Evolutionary conservation across 2,329 filamentous ascomycete genomes (phyloP).

Genomic region (Aspergillus felis): DNA sequence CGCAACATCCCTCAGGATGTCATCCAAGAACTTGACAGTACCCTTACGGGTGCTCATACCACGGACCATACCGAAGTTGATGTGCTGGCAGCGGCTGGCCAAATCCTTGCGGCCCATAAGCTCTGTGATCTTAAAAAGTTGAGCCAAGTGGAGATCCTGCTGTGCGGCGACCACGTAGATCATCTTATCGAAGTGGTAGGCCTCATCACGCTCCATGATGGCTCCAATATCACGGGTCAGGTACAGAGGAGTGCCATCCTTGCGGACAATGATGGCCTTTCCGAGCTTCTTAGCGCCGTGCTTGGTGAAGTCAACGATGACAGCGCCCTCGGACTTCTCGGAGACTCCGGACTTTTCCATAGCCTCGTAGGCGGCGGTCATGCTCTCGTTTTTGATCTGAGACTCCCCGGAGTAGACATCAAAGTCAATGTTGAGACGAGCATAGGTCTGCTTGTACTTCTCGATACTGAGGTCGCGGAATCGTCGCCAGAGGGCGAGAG

Average conservation of each 20-base stretch:
- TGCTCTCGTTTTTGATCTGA: conserved; percentile 59
- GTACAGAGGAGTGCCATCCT: conserved; percentile 65
- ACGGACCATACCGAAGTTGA: conserved; percentile 65
- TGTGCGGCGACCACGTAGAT: conserved; percentile 64
- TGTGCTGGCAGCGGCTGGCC: conserved; percentile 56
- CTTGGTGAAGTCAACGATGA: conserved; percentile 66
- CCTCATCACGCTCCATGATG: conserved; percentile 59
- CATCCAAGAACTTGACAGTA: conserved; percentile 70
- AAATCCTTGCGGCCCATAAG: conserved; percentile 60
- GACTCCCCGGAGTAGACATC: conserved; percentile 68
- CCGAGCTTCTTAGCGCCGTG: conserved; percentile 65
- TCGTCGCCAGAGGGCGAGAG: conserved; percentile 58
- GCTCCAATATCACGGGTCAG: conserved; percentile 67
- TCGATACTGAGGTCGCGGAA: conserved; percentile 63
- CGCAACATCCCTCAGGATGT: conserved; percentile 72
- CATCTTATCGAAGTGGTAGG: conserved; percentile 64
- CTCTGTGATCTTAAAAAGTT: conserved; percentile 63
- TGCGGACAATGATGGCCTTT: conserved; percentile 62
- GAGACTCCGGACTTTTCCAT: conserved; percentile 59
- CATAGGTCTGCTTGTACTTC: conserved; percentile 62
- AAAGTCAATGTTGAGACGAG: conserved; percentile 61
- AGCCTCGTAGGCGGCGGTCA: conserved; percentile 56
- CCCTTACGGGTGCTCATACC: conserved; percentile 64
- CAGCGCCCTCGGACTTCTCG: conserved; percentile 62
- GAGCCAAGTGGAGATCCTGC: conserved; percentile 62